These are phyloP conservation scores for Yarrowia bubula DNA, from an alignment of 805 yeast species.

Conservation along the genomic window DNA sequence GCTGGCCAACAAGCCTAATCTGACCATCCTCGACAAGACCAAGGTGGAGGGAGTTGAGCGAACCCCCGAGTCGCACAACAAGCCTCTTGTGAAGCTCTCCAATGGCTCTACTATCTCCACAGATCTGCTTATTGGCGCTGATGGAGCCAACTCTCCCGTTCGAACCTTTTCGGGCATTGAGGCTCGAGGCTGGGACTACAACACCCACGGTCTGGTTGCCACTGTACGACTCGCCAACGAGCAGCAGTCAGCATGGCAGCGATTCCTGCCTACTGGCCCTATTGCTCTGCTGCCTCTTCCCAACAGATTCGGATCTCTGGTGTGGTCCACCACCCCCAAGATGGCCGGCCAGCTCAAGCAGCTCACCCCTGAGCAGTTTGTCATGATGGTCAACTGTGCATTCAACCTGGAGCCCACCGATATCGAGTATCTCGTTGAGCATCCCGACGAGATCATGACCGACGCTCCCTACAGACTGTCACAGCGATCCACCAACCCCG, in stretches of 20 bases:
- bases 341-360: slow-evolving; percentile 60
- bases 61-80: slow-evolving; percentile 38
- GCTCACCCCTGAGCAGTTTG: slow-evolving; percentile 60
- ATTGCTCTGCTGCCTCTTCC: slow-evolving; percentile 89
- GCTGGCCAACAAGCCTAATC: slow-evolving; percentile 45
- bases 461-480: slow-evolving; percentile 54
- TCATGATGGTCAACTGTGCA: slow-evolving; percentile 78
- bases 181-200: slow-evolving; percentile 89
- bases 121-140: slow-evolving; percentile 87
- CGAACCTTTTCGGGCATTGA: slow-evolving; percentile 76
- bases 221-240: slow-evolving; percentile 73
- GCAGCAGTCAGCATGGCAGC: slow-evolving; percentile 84
- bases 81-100: slow-evolving; percentile 75
- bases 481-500: slow-evolving; percentile 61
- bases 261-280: slow-evolving; percentile 90
- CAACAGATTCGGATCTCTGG: slow-evolving; percentile 80
- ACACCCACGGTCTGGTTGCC: slow-evolving; percentile 89
- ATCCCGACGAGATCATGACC: slow-evolving; percentile 47
- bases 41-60: slow-evolving; percentile 52
- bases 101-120: slow-evolving; percentile 65
- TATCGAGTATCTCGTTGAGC: slow-evolving; percentile 61
- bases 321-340: slow-evolving; percentile 87
- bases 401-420: slow-evolving; percentile 77
- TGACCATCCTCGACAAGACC: slow-evolving; percentile 36
- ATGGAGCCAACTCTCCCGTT: slow-evolving; percentile 93